These are phyloP conservation scores for Collybiopsis confluens DNA, from an alignment of 768 basidiomycete genomes.

Conservation along the genomic window DNA sequence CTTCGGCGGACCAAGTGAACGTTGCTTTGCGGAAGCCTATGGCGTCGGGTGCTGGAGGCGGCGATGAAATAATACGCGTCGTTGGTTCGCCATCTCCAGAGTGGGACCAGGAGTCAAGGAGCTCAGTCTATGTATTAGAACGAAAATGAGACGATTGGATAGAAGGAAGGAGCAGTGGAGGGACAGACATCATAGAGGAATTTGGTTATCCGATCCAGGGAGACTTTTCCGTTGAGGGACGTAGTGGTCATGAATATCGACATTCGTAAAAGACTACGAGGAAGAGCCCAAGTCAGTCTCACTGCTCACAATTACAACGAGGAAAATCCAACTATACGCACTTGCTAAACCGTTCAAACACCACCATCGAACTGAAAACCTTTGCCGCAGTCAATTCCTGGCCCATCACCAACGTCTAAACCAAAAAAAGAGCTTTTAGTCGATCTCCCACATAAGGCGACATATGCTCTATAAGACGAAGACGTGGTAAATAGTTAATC, in stretches of 20 bases:
- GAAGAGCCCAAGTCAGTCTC: constrained; percentile 7
- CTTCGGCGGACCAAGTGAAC: constrained; percentile 5
- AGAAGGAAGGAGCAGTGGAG: neutral
- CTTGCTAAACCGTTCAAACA: constrained; percentile 38
- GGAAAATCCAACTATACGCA: neutral
- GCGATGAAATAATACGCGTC: neutral
- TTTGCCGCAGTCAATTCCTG: constrained; percentile 10
- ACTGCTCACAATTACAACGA: constrained; percentile 12
- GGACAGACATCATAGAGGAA: constrained; percentile 1
- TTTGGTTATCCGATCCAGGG: constrained; percentile 1
- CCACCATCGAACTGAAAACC: constrained; percentile 30
- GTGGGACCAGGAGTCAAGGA: constrained; percentile 1
- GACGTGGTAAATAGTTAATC: too few species aligned
- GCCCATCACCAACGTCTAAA: constrained; percentile 8
- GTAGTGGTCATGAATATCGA: neutral
- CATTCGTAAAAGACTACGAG: neutral
- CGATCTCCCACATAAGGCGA: too few species aligned
- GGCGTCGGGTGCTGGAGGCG: neutral
- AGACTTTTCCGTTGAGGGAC: constrained; percentile 1
- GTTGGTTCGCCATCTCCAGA: neutral
- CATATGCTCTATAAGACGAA: too few species aligned
- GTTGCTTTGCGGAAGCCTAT: constrained; percentile 7
- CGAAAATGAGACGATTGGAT: neutral
- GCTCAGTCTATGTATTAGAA: neutral
- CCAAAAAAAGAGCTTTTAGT: neutral